phyloP scores from a whole-genome alignment of 208 protist species.

The Acanthamoeba culbertsoni region DNA sequence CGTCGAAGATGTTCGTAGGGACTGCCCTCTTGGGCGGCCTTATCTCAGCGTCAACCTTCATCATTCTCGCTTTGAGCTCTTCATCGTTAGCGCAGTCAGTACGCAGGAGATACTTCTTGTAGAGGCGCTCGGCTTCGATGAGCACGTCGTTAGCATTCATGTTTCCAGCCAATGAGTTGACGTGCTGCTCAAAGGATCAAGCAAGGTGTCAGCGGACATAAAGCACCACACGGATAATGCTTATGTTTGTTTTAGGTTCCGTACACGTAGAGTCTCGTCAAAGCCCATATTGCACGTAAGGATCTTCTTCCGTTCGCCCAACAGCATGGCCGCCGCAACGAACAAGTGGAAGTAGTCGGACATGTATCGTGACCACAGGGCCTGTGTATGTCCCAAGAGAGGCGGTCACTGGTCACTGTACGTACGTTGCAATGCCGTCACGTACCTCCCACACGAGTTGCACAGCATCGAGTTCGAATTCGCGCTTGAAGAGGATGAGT shows the following conservation, averaged over 20 bases:
- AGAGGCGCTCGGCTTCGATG: neutral
- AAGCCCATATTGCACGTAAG: conserved; percentile 9
- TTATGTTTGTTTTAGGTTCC: neutral
- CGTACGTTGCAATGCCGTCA: neutral
- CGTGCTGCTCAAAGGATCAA: neutral
- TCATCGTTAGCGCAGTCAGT: neutral
- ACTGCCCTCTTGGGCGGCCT: neutral
- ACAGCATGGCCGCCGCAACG: neutral
- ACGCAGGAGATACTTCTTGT: conserved; percentile 14
- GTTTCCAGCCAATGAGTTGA: conserved; percentile 4
- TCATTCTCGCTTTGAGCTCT: neutral
- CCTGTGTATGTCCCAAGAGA: neutral
- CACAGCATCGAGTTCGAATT: neutral
- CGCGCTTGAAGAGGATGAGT: conserved; percentile 45
- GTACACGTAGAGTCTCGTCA: neutral
- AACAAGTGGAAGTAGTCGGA: conserved; percentile 16
- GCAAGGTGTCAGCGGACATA: neutral
- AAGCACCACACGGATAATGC: too few species aligned
- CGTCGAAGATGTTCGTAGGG: neutral
- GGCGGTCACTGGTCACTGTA: too few species aligned
- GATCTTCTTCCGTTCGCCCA: conserved; percentile 7
- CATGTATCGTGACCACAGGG: neutral
- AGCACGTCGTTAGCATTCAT: neutral
- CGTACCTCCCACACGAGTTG: conserved; percentile 17
- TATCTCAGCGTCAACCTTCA: neutral